Percentiles rank a stretch among this genome's conserved stretches.
These are phyloP conservation scores for Plectosphaerella cucumerina DNA, from an alignment of 2,329 filamentous ascomycete species.

Conservation along the genomic window DNA sequence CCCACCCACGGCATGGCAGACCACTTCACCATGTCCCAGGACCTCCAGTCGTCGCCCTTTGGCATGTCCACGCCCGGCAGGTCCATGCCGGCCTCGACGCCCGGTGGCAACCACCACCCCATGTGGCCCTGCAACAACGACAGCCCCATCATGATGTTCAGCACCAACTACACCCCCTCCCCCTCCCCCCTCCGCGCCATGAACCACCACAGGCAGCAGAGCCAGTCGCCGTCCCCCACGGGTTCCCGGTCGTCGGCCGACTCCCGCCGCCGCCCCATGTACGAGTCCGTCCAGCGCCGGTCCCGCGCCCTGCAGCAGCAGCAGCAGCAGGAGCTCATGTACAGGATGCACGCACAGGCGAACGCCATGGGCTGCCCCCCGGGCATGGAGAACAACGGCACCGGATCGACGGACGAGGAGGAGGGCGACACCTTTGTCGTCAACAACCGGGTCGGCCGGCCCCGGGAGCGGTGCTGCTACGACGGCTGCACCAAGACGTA, in stretches of 20 bases:
- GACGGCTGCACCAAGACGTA: conserved; percentile 44
- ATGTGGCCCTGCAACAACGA: conserved; percentile 35
- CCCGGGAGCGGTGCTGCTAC: conserved; percentile 32
- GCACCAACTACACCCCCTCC: conserved; percentile 20
- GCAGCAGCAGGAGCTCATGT: conserved; percentile 23
- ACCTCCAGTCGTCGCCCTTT: conserved; percentile 13
- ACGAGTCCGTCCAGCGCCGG: conserved; percentile 36
- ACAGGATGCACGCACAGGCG: conserved; percentile 12
- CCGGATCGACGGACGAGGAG: conserved; percentile 9
- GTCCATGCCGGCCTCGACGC: conserved; percentile 30
- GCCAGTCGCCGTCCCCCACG: conserved; percentile 16
- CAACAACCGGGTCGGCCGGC: conserved; percentile 13
- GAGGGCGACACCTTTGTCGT: conserved; percentile 8
- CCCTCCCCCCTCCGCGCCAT: conserved; percentile 23
- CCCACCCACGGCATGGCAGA: conserved; percentile 1
- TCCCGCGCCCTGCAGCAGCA: conserved; percentile 36
- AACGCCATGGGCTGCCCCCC: conserved; percentile 12
- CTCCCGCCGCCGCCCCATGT: conserved; percentile 32
- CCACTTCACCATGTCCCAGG: conserved; percentile 7
- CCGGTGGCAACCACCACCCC: conserved; percentile 26
- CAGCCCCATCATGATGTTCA: conserved; percentile 35
- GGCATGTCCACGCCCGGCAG: conserved; percentile 13
- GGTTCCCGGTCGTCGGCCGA: conserved; percentile 27
- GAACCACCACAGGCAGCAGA: conserved; percentile 17
- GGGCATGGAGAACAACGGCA: conserved; percentile 7